Evolutionary conservation across 495 filamentous ascomycete species (phyloP).

Genomic region (Podospora sp.): DNA sequence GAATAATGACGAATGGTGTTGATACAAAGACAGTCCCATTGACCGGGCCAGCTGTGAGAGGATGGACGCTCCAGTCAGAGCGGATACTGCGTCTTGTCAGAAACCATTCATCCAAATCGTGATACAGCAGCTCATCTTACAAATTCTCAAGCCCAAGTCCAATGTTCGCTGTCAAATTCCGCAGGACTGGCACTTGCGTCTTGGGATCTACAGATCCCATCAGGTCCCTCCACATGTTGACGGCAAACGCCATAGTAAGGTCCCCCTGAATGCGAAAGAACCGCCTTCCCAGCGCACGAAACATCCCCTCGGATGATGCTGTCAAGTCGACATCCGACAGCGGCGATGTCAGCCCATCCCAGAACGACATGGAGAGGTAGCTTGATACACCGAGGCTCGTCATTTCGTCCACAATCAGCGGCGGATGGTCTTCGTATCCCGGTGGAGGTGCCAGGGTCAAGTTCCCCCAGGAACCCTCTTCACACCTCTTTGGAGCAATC

Average conservation of each 20-base stretch:
- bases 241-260: constrained; percentile 6
- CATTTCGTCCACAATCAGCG: background rate
- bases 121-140: background rate
- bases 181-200: constrained; percentile 3
- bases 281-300: background rate
- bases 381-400: constrained; percentile 4
- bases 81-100: constrained; percentile 5
- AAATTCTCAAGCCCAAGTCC: constrained; percentile 1
- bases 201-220: background rate
- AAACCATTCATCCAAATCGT: background rate
- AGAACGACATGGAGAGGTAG: constrained; percentile 1
- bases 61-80: constrained; percentile 6
- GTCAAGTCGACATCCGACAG: background rate
- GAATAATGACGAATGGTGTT: constrained; percentile 1
- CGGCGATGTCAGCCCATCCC: background rate
- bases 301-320: constrained; percentile 1
- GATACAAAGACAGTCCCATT: constrained; percentile 3
- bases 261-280: constrained; percentile 11
- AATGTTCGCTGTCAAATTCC: constrained; percentile 6
- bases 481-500: background rate
- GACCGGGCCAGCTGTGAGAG: background rate
- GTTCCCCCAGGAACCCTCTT: constrained; percentile 3
- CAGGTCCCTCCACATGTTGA: constrained; percentile 14
- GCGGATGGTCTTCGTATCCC: background rate
- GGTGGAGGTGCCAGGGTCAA: constrained; percentile 5